Evolutionary conservation across 371 early-diverging fungal genomes (phyloP).

Genomic region (Syncephalis fuscata): DNA sequence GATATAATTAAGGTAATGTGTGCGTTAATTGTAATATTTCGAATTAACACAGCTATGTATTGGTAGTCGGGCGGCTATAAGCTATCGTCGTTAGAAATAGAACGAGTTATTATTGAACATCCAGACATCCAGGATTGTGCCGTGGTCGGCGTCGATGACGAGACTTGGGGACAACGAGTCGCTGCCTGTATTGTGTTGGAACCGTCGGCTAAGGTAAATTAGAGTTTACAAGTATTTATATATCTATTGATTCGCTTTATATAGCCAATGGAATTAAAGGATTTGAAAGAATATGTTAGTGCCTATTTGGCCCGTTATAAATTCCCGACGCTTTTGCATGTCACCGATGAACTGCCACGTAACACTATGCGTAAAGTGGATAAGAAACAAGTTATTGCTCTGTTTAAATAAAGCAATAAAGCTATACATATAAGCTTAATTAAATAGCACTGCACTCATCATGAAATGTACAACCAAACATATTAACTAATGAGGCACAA

Average conservation of each 20-base stretch:
- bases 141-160: conserved; percentile 55
- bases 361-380: neutral
- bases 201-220: no score
- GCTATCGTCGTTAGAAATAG: conserved; percentile 69
- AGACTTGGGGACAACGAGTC: conserved; percentile 60
- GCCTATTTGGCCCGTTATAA: neutral
- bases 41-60: neutral
- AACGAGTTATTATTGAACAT: conserved; percentile 52
- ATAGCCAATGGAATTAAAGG: neutral
- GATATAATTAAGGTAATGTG: conserved; percentile 66
- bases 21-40: neutral
- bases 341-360: neutral
- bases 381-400: neutral
- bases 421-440: no score
- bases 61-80: conserved; percentile 65
- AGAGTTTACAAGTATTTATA: no score
- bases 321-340: neutral
- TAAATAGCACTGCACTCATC: no score
- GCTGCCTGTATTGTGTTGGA: conserved; percentile 46
- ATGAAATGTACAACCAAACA: no score
- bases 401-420: no score
- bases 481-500: no score
- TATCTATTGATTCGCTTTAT: no score
- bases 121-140: conserved; percentile 44
- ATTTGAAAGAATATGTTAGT: neutral